These are phyloP conservation scores for Colletotrichum sp. DNA, from an alignment of 2,329 filamentous ascomycete genomes.

Conservation along the genomic window DNA sequence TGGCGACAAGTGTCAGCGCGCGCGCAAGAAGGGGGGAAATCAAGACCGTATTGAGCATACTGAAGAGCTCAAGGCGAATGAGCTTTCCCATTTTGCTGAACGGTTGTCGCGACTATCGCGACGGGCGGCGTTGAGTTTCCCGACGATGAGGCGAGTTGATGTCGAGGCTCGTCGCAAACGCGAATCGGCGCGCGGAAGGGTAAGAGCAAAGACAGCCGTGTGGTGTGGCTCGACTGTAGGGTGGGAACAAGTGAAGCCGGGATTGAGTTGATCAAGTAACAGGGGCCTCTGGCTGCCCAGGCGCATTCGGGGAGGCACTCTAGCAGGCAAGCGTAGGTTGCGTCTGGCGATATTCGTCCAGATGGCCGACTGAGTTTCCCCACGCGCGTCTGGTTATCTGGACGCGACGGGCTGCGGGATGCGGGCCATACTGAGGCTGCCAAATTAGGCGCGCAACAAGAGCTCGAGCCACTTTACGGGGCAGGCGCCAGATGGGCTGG, in stretches of 20 bases:
- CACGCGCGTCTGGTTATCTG: constrained; percentile 13
- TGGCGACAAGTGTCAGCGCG: constrained; percentile 36
- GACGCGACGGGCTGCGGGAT: constrained; percentile 1
- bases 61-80: constrained; percentile 91
- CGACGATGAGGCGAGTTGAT: not conserved
- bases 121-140: not conserved
- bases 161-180: not conserved
- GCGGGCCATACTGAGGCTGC: not conserved
- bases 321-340: not conserved
- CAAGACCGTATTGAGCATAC: constrained; percentile 54
- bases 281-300: not conserved
- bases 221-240: not conserved
- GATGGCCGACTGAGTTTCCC: not conserved
- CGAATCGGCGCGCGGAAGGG: not conserved
- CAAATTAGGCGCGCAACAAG: not conserved
- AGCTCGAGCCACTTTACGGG: not conserved
- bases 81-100: constrained; percentile 85
- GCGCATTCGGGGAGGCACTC: constrained; percentile 13
- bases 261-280: not conserved
- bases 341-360: not conserved
- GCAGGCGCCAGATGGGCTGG: not conserved
- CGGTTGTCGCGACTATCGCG: constrained; percentile 6
- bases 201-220: not conserved
- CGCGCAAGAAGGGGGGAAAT: not conserved
- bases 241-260: not conserved